Base-by-base conservation (phyloP, 2,329 filamentous ascomycete species). In the Calonectria pauciramosa region DNA sequence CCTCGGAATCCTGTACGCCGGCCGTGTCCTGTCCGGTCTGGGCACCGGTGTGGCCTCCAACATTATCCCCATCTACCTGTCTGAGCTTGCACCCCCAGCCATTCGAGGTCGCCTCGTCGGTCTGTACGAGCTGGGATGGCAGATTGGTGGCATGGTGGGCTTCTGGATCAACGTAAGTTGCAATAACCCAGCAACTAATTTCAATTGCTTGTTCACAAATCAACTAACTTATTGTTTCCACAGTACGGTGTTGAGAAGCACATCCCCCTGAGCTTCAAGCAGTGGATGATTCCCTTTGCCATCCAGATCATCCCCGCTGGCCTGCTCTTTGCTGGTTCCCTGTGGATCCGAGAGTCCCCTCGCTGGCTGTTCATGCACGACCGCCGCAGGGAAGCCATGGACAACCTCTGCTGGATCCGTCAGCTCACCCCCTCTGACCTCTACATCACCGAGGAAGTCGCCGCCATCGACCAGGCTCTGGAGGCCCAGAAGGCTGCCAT, bases 401-500 rank as follows among this genome's bases (percentile, higher is more conserved):
- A 85, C 23, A 89, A 87, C 54, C 86, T 91, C 73, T 89, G 87
- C 84, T 90, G 88, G 87, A 89, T 92, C 41, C 87, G 90, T n/a
- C 87, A 89, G 41, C 84, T 90, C 5, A 60, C 69, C 0, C 80
- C 84, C 1, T 86, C 87, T 41, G 86, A 91, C 41, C 83, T 91
- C 14, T 93, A 79, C 23, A 77, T 79, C 32, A 76, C 75, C 0
- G 78, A 79, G 60, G 78, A 79, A 28, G 71, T 79, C 6, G 66
- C 76, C 20, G 77, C 78, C 1, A 74, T 79, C 7, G 78, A 79
- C 18, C 72, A 76, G 2, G 78, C 77, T 11, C 71, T 77, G 0
- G 78, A 93, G 81, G 90, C 93, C 70, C 86, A 91, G 20, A 91
- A 93, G 77, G 91, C 94, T 80, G 86, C 93, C 6, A 87, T 89